Evolutionary conservation across 2,329 filamentous ascomycete genomes (phyloP).

Genomic region (Ascochyta fabae): DNA sequence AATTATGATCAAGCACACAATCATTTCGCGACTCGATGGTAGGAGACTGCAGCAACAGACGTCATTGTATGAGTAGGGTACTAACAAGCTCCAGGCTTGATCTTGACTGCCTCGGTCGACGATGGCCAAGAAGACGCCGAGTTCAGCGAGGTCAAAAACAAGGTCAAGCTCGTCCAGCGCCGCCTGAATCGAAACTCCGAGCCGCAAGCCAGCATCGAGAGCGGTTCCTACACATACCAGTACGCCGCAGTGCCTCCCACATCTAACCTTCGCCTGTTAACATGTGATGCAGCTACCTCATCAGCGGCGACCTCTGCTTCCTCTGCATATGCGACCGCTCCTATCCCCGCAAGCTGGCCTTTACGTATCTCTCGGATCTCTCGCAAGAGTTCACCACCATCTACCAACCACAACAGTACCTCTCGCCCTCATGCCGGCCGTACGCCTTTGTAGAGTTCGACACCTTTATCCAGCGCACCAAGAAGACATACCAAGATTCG

Average conservation of each 20-base stretch:
- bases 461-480: conserved; percentile 91
- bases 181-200: conserved; percentile 88
- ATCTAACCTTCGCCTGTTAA: conserved; percentile 9
- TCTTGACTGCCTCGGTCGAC: conserved; percentile 93
- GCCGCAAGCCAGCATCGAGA: conserved; percentile 90
- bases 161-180: conserved; percentile 89
- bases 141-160: conserved; percentile 85
- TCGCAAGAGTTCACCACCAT: conserved; percentile 87
- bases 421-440: conserved; percentile 76
- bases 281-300: conserved; percentile 70
- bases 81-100: conserved; percentile 70
- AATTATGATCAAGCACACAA: conserved; percentile 85
- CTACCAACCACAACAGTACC: conserved; percentile 76
- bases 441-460: conserved; percentile 99
- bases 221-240: conserved; percentile 83
- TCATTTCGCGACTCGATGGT: conserved; percentile 95
- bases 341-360: conserved; percentile 97
- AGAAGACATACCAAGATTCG: conserved; percentile 91
- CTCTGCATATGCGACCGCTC: conserved; percentile 91
- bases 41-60: conserved; percentile 11
- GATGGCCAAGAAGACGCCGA: conserved; percentile 75
- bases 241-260: conserved; percentile 54
- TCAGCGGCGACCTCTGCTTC: conserved; percentile 84
- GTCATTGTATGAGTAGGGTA: conserved; percentile 11
- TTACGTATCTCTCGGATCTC: conserved; percentile 96